phyloP scores from a whole-genome alignment of 2,329 filamentous ascomycete genomes.

The Allantophomopsis cytisporea region DNA sequence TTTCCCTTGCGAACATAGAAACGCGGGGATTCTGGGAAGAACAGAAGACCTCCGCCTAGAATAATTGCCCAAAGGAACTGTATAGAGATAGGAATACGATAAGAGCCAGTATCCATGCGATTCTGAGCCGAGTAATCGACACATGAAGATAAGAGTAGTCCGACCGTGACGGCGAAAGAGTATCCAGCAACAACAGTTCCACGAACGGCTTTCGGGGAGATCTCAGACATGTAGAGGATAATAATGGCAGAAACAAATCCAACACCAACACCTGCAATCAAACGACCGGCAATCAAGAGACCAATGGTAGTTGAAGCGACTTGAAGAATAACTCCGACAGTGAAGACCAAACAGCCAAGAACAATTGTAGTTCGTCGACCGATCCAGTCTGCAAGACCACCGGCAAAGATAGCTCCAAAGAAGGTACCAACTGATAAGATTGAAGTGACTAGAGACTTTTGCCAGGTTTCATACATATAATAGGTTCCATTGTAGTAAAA shows the following conservation, averaged over 20 bases:
- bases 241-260: slow-evolving; percentile 70
- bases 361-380: slow-evolving; percentile 61
- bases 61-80: slow-evolving; percentile 74
- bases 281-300: slow-evolving; percentile 59
- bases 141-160: slow-evolving; percentile 59
- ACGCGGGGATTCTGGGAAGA: slow-evolving; percentile 73
- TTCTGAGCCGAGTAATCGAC: slow-evolving; percentile 59
- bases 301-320: slow-evolving; percentile 38
- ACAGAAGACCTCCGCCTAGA: slow-evolving; percentile 53
- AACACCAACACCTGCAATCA: slow-evolving; percentile 64
- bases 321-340: slow-evolving; percentile 53
- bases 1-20: slow-evolving; percentile 69
- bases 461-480: slow-evolving; percentile 2
- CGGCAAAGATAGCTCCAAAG: slow-evolving; percentile 44
- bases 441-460: slow-evolving; percentile 13
- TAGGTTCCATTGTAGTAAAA: slow-evolving; percentile 4
- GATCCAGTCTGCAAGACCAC: slow-evolving; percentile 60
- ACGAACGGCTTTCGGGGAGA: slow-evolving; percentile 54
- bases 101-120: slow-evolving; percentile 46
- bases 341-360: slow-evolving; percentile 58
- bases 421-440: slow-evolving; percentile 4
- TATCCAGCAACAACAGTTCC: slow-evolving; percentile 64
- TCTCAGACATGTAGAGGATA: slow-evolving; percentile 76
- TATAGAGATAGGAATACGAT: slow-evolving; percentile 68
- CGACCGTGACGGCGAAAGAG: slow-evolving; percentile 72